A percentile compares a stretch with the other conserved stretches of the same genome.
These are phyloP conservation scores for Ambrosiella beaveri DNA, from an alignment of 2,329 filamentous ascomycete species.

Conservation along the genomic window DNA sequence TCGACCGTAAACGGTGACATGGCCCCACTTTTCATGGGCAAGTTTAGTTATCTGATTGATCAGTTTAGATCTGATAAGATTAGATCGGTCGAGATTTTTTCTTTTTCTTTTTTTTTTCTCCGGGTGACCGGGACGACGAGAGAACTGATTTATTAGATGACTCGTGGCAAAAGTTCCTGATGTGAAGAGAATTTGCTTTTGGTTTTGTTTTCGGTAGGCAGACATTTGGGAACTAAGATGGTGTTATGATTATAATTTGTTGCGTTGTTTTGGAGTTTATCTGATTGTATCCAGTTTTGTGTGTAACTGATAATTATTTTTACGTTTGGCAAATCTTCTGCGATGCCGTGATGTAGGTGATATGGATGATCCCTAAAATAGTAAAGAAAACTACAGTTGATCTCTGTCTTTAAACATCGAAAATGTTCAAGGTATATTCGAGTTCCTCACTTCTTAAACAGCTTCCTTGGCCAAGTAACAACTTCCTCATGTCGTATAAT, in stretches of 20 bases:
- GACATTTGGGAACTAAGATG: too few species aligned
- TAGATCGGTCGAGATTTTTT: constrained; percentile 6
- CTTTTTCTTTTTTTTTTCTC: neutral
- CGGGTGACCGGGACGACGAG: neutral
- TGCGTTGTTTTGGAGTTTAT: neutral
- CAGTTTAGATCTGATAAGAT: constrained; percentile 10
- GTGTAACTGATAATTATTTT: neutral
- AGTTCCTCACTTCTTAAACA: too few species aligned
- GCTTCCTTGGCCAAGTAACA: too few species aligned
- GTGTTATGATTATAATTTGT: too few species aligned
- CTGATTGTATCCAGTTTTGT: too few species aligned
- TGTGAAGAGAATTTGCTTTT: neutral
- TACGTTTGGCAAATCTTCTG: neutral
- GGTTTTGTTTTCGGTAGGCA: neutral
- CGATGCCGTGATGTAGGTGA: neutral
- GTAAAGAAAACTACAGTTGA: neutral
- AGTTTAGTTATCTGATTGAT: constrained; percentile 4
- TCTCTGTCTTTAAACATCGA: neutral
- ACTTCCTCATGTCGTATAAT: too few species aligned
- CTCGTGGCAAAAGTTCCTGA: neutral
- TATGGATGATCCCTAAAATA: neutral
- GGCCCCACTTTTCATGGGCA: neutral
- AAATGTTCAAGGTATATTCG: too few species aligned
- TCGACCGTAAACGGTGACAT: neutral
- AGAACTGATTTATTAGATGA: neutral